These are phyloP conservation scores for Wickerhamiella australiensis DNA, from an alignment of 805 yeast genomes.

Conservation along the genomic window DNA sequence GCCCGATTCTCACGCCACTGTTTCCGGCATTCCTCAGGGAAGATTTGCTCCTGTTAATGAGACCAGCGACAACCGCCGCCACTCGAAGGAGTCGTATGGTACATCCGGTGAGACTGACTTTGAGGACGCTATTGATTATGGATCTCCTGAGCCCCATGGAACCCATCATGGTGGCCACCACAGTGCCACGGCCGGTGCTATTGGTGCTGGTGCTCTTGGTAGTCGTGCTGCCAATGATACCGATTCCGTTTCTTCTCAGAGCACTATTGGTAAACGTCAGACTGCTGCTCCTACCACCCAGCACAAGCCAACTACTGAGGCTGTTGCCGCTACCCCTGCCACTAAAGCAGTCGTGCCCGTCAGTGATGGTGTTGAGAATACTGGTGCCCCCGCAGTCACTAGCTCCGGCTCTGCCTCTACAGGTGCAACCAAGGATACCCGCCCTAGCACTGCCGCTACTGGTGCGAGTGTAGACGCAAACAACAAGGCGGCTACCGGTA, in stretches of 20 bases:
- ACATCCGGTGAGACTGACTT: slow-evolving; percentile 11
- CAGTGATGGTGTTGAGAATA: too few relatives aligned
- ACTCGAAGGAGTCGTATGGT: slow-evolving; percentile 1
- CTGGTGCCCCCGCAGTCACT: neutral
- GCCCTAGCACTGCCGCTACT: slow-evolving; percentile 5
- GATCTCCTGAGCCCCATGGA: neutral
- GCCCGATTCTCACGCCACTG: slow-evolving; percentile 8
- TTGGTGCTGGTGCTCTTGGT: neutral
- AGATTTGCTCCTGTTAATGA: neutral
- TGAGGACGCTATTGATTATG: slow-evolving; percentile 9
- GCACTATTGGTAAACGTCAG: slow-evolving; percentile 9
- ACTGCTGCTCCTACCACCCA: neutral
- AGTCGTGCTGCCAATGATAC: neutral
- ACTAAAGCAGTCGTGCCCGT: too few relatives aligned
- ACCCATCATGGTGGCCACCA: neutral
- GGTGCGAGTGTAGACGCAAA: neutral
- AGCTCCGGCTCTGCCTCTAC: neutral
- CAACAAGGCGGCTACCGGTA: neutral
- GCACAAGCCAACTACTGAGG: neutral
- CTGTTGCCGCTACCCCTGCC: neutral
- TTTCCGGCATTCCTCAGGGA: neutral
- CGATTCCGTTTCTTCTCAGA: slow-evolving; percentile 6
- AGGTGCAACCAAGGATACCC: slow-evolving; percentile 6
- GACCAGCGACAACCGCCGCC: slow-evolving; percentile 6
- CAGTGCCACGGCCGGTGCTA: neutral